phyloP scores from a whole-genome alignment of 2,329 filamentous ascomycete genomes.

The Trichoderma guizhouense region DNA sequence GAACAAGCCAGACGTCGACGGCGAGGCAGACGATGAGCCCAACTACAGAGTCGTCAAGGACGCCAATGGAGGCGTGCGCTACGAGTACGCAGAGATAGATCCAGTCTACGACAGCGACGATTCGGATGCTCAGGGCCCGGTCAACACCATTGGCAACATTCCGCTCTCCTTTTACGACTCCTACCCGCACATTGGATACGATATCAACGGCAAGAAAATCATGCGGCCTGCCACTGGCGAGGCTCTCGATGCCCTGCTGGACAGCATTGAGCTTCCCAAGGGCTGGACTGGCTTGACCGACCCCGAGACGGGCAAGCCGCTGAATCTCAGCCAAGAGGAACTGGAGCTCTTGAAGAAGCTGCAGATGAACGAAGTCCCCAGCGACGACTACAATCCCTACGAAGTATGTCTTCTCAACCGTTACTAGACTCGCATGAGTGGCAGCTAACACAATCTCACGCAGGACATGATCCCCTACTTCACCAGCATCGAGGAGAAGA shows the following conservation, averaged over 20 bases:
- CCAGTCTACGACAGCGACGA: conserved; percentile 96
- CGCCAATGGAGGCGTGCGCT: conserved; percentile 86
- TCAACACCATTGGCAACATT: conserved; percentile 94
- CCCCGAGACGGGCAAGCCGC: conserved; percentile 85
- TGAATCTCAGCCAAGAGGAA: conserved; percentile 84
- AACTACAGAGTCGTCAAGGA: conserved; percentile 61
- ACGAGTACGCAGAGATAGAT: conserved; percentile 90
- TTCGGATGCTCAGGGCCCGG: conserved; percentile 72
- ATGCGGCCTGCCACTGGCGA: conserved; percentile 93
- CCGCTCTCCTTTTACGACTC: conserved; percentile 93
- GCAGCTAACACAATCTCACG: background rate
- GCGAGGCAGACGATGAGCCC: conserved; percentile 11
- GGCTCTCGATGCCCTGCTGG: conserved; percentile 86
- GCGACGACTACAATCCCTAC: conserved; percentile 90
- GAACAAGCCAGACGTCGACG: background rate
- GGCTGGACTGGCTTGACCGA: conserved; percentile 97
- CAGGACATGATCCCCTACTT: conserved; percentile 90
- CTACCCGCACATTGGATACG: conserved; percentile 97
- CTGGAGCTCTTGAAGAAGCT: conserved; percentile 83
- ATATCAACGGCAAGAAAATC: conserved; percentile 98
- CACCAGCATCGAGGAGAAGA: conserved; percentile 82
- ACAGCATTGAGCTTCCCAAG: conserved; percentile 95
- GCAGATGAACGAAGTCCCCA: conserved; percentile 82
- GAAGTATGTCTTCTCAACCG: conserved; percentile 51
- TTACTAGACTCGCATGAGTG: too few relatives aligned